A percentile compares a stretch with the other conserved stretches of the same genome.
These are phyloP conservation scores for Macroventuria anomochaeta DNA, from an alignment of 2,329 filamentous ascomycete genomes.

Conservation along the genomic window DNA sequence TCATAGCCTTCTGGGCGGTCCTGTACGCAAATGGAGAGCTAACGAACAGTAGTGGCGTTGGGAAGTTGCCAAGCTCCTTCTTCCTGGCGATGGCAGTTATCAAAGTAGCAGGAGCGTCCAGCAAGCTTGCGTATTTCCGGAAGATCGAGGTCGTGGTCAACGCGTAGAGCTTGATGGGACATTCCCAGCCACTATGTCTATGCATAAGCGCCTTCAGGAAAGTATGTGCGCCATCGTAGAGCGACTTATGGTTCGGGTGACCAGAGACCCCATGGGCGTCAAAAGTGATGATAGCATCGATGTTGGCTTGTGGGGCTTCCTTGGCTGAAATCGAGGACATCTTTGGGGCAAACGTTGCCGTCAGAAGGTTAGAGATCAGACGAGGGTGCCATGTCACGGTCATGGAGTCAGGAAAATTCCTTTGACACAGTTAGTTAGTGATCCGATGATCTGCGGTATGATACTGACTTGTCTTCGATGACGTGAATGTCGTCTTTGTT, in stretches of 20 bases:
- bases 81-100: conserved; percentile 57
- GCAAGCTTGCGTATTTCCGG: conserved; percentile 80
- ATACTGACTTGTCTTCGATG: conserved; percentile 72
- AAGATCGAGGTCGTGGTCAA: conserved; percentile 73
- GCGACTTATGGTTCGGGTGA: conserved; percentile 92
- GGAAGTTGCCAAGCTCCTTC: conserved; percentile 61
- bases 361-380: conserved; percentile 73
- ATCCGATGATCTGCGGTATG: background rate
- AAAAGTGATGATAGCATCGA: conserved; percentile 90
- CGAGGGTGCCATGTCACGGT: conserved; percentile 74
- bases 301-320: conserved; percentile 60
- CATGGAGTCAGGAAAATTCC: conserved; percentile 90
- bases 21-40: conserved; percentile 69
- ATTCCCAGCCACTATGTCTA: conserved; percentile 68
- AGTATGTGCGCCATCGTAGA: conserved; percentile 78
- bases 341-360: conserved; percentile 74
- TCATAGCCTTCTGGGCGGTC: conserved; percentile 85
- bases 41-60: conserved; percentile 70
- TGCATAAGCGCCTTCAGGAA: conserved; percentile 74
- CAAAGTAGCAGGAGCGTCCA: conserved; percentile 79
- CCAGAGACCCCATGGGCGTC: conserved; percentile 81
- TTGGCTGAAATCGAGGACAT: conserved; percentile 54
- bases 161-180: conserved; percentile 84
- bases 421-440: conserved; percentile 29
- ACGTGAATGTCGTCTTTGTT: conserved; percentile 81